phyloP scores from a whole-genome alignment of 164 flowering plant species.

The Echeveria elegans region DNA sequence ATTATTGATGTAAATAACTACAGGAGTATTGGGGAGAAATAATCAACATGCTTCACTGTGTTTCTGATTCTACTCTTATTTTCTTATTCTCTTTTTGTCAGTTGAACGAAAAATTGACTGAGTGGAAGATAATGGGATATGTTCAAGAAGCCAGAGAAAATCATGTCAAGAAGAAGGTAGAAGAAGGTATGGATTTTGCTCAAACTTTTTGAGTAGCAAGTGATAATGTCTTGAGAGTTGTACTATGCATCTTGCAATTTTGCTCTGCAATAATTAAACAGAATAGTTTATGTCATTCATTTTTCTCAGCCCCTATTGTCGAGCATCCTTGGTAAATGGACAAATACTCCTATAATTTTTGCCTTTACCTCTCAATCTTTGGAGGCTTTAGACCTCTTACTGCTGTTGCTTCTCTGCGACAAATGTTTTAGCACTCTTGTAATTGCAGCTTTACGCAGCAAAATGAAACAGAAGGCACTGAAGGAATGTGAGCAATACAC shows the following conservation, averaged over 20 bases:
- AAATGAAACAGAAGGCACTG: conserved; percentile 90
- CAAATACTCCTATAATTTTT: background rate
- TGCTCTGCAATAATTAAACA: too few relatives aligned
- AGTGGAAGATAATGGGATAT: conserved; percentile 46
- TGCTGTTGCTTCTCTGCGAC: background rate
- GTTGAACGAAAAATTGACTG: background rate
- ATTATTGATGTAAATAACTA: too few relatives aligned
- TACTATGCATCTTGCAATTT: too few relatives aligned
- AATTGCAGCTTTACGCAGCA: conserved; percentile 81
- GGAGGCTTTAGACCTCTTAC: background rate
- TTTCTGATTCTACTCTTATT: background rate
- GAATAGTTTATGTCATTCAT: background rate
- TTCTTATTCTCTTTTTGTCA: background rate
- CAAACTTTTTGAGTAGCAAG: background rate
- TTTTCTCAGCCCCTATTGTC: background rate
- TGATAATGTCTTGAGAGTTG: background rate
- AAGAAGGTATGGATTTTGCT: conserved; percentile 49
- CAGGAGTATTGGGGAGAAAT: too few relatives aligned
- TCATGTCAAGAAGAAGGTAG: conserved; percentile 93
- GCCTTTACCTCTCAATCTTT: background rate
- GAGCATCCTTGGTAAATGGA: background rate
- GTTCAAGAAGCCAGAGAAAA: conserved; percentile 81
- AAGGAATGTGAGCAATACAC: conserved; percentile 62
- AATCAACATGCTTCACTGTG: background rate
- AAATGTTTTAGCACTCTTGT: background rate